phyloP scores from a whole-genome alignment of 139 green algal genomes.

The Dunaliella sp. region DNA sequence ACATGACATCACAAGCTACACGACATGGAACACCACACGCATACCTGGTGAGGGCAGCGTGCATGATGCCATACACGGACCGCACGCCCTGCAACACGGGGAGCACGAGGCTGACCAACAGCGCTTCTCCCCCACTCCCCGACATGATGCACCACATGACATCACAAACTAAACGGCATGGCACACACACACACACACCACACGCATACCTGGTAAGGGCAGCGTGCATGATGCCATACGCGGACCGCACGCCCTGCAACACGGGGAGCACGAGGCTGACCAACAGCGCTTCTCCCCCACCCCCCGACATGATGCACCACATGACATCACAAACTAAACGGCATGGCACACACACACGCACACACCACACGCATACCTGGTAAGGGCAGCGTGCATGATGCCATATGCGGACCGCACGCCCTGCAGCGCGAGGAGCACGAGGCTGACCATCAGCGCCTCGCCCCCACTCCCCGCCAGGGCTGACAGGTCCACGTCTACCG shows the following conservation, averaged over 20 bases:
- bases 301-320: neutral
- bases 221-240: neutral
- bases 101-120: neutral
- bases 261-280: neutral
- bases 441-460: neutral
- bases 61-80: neutral
- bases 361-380: neutral
- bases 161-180: neutral
- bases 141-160: neutral
- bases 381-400: neutral
- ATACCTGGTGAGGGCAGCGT: neutral
- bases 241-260: neutral
- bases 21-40: neutral
- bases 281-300: neutral
- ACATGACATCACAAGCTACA: too few relatives aligned
- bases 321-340: neutral
- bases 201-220: neutral
- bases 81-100: neutral
- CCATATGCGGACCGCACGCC: neutral
- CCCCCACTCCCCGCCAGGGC: neutral
- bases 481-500: neutral
- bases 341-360: neutral
- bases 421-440: slow-evolving; percentile 6
- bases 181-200: neutral
- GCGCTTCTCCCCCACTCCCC: neutral